These are phyloP conservation scores for Sphaerobolus stellatus DNA, from an alignment of 1,284 basidiomycete species.

Conservation along the genomic window DNA sequence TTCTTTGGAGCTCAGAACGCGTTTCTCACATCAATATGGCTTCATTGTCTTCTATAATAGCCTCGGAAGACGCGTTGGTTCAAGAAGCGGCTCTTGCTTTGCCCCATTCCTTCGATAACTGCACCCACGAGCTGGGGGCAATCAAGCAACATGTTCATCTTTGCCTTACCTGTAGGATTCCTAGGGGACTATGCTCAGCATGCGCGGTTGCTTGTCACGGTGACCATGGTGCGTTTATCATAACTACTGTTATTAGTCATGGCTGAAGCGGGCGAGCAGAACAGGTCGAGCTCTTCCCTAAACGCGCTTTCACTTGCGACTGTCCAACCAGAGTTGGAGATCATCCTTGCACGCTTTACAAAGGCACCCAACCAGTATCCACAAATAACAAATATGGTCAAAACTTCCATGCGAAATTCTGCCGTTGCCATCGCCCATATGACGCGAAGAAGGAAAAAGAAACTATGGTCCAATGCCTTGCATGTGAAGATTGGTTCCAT, in stretches of 20 bases:
- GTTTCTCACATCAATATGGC: too few species aligned
- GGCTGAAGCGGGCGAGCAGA: constrained; percentile 33
- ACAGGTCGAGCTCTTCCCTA: constrained; percentile 81
- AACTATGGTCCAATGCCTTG: constrained; percentile 82
- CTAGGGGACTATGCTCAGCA: constrained; percentile 65
- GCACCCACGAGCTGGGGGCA: constrained; percentile 63
- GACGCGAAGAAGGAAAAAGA: constrained; percentile 69
- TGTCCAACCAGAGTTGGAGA: constrained; percentile 65
- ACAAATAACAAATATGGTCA: constrained; percentile 61
- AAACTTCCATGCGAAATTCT: constrained; percentile 68
- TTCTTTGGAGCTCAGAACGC: too few species aligned
- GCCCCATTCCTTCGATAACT: constrained; percentile 72
- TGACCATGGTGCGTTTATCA: constrained; percentile 43
- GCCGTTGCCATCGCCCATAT: constrained; percentile 67
- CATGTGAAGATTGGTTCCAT: constrained; percentile 87
- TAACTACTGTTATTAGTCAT: not conserved
- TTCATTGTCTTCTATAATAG: constrained; percentile 28
- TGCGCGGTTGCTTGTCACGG: constrained; percentile 82
- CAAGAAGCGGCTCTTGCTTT: constrained; percentile 69
- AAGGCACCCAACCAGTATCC: constrained; percentile 52
- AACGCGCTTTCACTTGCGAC: constrained; percentile 76
- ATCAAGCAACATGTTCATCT: constrained; percentile 72
- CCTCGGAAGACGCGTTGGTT: constrained; percentile 59
- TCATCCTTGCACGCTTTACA: constrained; percentile 63
- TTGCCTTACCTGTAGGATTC: constrained; percentile 65